phyloP scores from a whole-genome alignment of 306 rosid species.

The Acmispon strigosus region DNA sequence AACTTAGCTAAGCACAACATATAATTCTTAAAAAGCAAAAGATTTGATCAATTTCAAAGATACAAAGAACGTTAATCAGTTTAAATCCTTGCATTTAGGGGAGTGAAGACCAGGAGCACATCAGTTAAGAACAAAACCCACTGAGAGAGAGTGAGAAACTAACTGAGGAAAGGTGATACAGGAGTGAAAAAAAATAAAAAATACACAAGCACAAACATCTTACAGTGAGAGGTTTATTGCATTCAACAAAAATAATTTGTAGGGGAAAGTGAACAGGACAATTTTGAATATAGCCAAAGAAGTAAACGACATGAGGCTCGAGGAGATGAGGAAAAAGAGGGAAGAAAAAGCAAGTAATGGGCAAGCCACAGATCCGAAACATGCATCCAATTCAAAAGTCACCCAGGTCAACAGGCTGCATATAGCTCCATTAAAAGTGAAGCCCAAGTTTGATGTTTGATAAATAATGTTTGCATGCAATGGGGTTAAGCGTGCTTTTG shows the following conservation, averaged over 20 bases:
- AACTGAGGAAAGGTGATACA: background rate
- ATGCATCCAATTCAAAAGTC: background rate
- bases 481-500: background rate
- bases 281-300: background rate
- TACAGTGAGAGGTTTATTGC: background rate
- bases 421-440: background rate
- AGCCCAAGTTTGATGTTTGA: background rate
- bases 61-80: background rate
- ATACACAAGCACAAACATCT: background rate
- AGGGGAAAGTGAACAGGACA: background rate
- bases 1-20: background rate
- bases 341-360: background rate
- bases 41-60: background rate
- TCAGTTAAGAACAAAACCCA: background rate
- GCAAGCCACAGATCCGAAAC: background rate
- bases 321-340: background rate
- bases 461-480: background rate
- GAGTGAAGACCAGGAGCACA: background rate
- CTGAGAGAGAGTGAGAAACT: background rate
- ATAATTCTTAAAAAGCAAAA: conserved; percentile 7
- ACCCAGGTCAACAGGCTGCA: background rate
- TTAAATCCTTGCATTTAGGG: background rate
- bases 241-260: background rate
- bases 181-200: background rate
- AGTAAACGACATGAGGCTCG: background rate